Conservation (phyloP, 208 protist genomes). For the Naegleria lovaniensis region DNA sequence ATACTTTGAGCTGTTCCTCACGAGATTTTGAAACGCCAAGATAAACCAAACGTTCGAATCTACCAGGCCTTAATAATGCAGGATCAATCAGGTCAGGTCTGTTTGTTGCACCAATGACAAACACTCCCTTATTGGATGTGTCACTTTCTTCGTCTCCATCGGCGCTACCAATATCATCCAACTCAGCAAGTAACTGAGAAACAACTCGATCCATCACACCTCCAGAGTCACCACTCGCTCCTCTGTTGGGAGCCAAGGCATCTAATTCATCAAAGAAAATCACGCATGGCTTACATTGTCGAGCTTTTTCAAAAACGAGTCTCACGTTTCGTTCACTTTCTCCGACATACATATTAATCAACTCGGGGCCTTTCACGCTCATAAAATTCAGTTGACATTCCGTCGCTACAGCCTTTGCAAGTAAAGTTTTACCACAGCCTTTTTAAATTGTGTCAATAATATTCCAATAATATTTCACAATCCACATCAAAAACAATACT, state of each 20-base stretch:
- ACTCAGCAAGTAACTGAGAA: conserved; percentile 77
- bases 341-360: conserved; percentile 86
- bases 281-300: conserved; percentile 76
- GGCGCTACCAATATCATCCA: conserved; percentile 40
- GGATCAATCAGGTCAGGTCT: conserved; percentile 72
- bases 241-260: conserved; percentile 67
- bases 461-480: background rate
- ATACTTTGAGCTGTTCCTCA: conserved; percentile 34
- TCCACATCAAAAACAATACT: background rate
- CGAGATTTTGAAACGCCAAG: conserved; percentile 56
- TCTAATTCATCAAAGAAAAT: conserved; percentile 88
- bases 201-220: conserved; percentile 86
- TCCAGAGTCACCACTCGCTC: conserved; percentile 70
- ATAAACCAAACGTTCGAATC: conserved; percentile 77
- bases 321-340: conserved; percentile 81
- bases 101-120: conserved; percentile 81
- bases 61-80: conserved; percentile 72
- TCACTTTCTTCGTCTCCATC: background rate
- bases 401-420: conserved; percentile 82
- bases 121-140: conserved; percentile 52
- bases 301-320: conserved; percentile 70
- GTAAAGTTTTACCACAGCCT: conserved; percentile 67
- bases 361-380: conserved; percentile 84
- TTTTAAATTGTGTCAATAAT: too few relatives aligned
- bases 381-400: conserved; percentile 87